Evolutionary conservation across 805 yeast genomes (phyloP).

Genomic region (Nakazawaea molendinolei): DNA sequence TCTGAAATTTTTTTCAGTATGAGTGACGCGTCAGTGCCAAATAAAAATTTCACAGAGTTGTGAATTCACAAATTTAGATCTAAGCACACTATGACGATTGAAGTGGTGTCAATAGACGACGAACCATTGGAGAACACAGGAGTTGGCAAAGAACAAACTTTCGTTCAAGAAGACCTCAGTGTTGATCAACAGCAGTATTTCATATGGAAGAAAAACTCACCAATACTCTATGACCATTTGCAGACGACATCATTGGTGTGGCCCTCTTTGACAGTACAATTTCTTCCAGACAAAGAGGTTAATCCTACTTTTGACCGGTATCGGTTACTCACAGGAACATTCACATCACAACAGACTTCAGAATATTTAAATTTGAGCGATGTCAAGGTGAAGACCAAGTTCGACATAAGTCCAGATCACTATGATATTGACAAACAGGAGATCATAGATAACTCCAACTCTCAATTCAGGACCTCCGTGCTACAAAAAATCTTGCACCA

Average conservation of each 20-base stretch:
- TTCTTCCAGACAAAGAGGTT: constrained; percentile 49
- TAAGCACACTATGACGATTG: constrained; percentile 1
- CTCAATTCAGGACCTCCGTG: constrained; percentile 29
- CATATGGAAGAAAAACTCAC: constrained; percentile 57
- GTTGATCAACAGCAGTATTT: constrained; percentile 11
- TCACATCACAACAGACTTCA: constrained; percentile 50
- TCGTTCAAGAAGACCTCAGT: constrained; percentile 1
- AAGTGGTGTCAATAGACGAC: constrained; percentile 1
- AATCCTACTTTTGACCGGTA: constrained; percentile 18
- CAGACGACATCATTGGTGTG: constrained; percentile 49
- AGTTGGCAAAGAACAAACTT: neutral
- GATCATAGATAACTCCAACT: constrained; percentile 23
- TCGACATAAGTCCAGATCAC: constrained; percentile 23
- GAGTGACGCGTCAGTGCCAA: too few relatives aligned
- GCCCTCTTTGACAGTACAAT: constrained; percentile 58
- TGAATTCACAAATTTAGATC: too few relatives aligned
- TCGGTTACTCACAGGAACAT: constrained; percentile 55
- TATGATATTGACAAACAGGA: constrained; percentile 30
- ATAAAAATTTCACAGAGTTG: too few relatives aligned
- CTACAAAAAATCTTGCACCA: constrained; percentile 58
- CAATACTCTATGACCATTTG: constrained; percentile 46
- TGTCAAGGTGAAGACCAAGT: constrained; percentile 22
- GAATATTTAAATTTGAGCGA: constrained; percentile 38
- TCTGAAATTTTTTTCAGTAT: too few relatives aligned
- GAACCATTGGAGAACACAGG: neutral